phyloP scores from a whole-genome alignment of 2,329 filamentous ascomycete genomes.

The Teratosphaeria destructans region DNA sequence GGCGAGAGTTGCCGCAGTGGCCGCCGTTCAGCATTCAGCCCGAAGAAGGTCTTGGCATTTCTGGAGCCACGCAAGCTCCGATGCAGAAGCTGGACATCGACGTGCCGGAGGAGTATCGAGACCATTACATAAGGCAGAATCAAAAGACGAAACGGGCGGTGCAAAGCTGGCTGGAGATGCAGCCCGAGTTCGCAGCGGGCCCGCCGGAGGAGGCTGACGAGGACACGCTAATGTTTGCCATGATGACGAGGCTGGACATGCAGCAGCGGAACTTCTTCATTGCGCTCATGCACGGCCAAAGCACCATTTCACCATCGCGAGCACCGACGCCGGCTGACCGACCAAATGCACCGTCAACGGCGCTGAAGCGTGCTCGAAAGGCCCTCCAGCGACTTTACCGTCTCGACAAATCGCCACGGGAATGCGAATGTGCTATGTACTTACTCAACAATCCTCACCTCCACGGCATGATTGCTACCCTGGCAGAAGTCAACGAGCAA shows the following conservation, averaged over 20 bases:
- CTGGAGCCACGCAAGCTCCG: conserved; percentile 43
- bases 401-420: conserved; percentile 60
- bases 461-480: conserved; percentile 77
- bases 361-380: conserved; percentile 62
- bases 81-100: conserved; percentile 83
- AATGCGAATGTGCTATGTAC: conserved; percentile 77
- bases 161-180: conserved; percentile 77
- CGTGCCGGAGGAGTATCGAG: conserved; percentile 83
- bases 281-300: conserved; percentile 57
- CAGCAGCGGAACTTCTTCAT: conserved; percentile 74
- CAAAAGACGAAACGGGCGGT: conserved; percentile 88
- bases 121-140: conserved; percentile 83
- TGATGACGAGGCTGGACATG: conserved; percentile 72
- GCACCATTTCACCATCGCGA: conserved; percentile 41
- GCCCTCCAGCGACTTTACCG: conserved; percentile 81
- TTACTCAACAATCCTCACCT: conserved; percentile 71
- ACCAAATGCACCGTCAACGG: conserved; percentile 43
- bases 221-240: conserved; percentile 86
- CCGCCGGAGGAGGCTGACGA: conserved; percentile 86
- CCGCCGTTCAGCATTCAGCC: conserved; percentile 68
- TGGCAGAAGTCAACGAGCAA: conserved; percentile 78
- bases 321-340: conserved; percentile 54
- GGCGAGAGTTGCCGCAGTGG: conserved; percentile 77
- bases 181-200: conserved; percentile 61
- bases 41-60: conserved; percentile 46